Evolutionary conservation across 2,329 filamentous ascomycete species (phyloP).

Genomic region (Pleomassaria siparia): DNA sequence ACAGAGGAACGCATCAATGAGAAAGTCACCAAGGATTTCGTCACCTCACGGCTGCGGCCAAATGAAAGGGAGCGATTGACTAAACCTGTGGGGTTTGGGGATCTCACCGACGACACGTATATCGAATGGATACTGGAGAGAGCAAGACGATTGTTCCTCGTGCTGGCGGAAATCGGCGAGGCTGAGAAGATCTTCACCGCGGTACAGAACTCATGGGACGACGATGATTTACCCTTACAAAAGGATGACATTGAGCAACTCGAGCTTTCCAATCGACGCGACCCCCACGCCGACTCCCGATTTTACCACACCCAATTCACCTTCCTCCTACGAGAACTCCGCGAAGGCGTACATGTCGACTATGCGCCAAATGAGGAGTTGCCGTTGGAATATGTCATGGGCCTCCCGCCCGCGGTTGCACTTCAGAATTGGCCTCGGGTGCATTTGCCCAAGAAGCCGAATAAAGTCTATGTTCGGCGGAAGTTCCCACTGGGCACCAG

Average conservation of each 20-base stretch:
- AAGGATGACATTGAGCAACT: conserved; percentile 66
- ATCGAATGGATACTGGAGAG: conserved; percentile 75
- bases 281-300: conserved; percentile 65
- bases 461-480: conserved; percentile 59
- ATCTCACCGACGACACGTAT: conserved; percentile 72
- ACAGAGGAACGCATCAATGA: conserved; percentile 68
- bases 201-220: conserved; percentile 76
- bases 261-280: conserved; percentile 59
- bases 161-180: conserved; percentile 68
- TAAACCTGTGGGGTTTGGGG: conserved; percentile 66
- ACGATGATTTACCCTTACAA: conserved; percentile 71
- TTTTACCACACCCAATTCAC: conserved; percentile 72
- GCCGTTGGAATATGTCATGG: conserved; percentile 67
- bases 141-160: conserved; percentile 69
- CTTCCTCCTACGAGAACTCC: conserved; percentile 67
- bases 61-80: conserved; percentile 65
- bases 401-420: conserved; percentile 51
- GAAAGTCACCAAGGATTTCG: conserved; percentile 68
- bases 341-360: conserved; percentile 61
- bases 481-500: conserved; percentile 55
- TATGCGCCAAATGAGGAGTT: conserved; percentile 70
- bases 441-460: conserved; percentile 63
- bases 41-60: conserved; percentile 64
- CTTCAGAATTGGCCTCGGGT: conserved; percentile 61
- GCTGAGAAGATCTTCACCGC: conserved; percentile 74